Base-by-base conservation (phyloP, 2,329 filamentous ascomycete species). In the Diaporthe nobilis region DNA sequence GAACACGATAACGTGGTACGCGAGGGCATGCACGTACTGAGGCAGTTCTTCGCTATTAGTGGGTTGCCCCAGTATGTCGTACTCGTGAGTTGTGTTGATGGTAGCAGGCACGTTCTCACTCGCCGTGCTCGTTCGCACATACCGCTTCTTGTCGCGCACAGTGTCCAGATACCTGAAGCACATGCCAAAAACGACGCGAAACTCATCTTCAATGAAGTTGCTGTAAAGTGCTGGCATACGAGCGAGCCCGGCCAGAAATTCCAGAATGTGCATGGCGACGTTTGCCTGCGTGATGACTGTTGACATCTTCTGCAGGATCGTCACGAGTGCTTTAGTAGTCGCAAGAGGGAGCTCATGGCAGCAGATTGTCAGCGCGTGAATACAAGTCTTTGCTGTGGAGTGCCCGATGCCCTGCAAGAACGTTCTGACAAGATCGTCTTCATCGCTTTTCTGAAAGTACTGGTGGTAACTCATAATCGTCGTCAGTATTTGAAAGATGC, bases 1-100 rank as follows among this genome's bases (percentile, higher is more conserved):
- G 82, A 98, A 98, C 2, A 95, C 94, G 78, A 99, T 96, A 79
- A 98, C 95, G 82, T 98, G 96, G 82, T 98, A 98, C 12, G 96
- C 96, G 71, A 98, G 87, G 2, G 95, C 94, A 83, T 97, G 97
- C 37, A 99, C 95, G 82, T 99, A 99, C 83, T 97, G 94, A 6
- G 96, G 95, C 68, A 98, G 88, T 78, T 97, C 95, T 77, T 97
- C 94, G 10, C 92, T 83, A 12, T 83, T 80, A 65, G 81, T 84
- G 17, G 84, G 82, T 47, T 81, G 82, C 3, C 78, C 78, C 13
- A 78, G 78, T 47, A 76, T 73, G 12, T 84, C 83, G 75, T 80
- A 81, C 73, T 80, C 76, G 71, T 74, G 67, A 75, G 78, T 73
- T 61, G 73, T 75, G 60, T 73, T 76, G 55, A 76, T 75, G 61